Evolutionary conservation across 768 basidiomycete species (phyloP), one percentile per base, ranked within the genome.

Genomic region (Suillus subaureus): DNA sequence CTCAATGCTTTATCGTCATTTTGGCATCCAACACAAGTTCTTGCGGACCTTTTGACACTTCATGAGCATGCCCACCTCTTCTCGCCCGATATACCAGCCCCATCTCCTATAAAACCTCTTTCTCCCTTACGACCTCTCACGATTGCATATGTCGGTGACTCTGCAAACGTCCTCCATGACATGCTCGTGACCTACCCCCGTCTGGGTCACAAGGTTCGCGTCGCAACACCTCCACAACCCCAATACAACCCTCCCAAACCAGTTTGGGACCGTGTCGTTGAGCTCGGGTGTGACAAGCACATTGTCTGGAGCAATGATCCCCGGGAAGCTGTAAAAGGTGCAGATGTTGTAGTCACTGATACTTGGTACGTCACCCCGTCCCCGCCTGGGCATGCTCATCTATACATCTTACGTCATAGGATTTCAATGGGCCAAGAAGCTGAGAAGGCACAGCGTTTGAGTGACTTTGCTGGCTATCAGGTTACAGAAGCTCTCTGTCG

Each of bases 371-470:
- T 15, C 21, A 15, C 31, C 1, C 6, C 4, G 31, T 4, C 35
- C 15, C 23, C 13, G 8, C 39, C 16, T 26, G 11, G 6, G n/a
- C 33, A 21, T 21, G 11, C 42, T 35, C 58, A 28, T 57, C 18
- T 6, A 31, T 9, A 60, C 3, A 4, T 31, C 13, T 16, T 35
- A 15, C 2, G 21, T 13, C 33, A 16, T 71, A 96, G 94, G 96
- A 95, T 99, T 68, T 98, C 97, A 2, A 99, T 99, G 97, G 97
- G 97, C 21, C 95, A 97, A 78, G 97, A 99, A 78, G 91, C 89
- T 1, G 96, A 99, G 77, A 94, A 96, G 68, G 92, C 82, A 39
- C 88, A 94, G 70, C 89, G 97, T 18, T 76, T 97, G 51, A 80
- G 86, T 60, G 97, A 94, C 65, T 99, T 99, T 79, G 68, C 85